Evolutionary conservation across 352 stramenopile genomes (phyloP).

Genomic region (Halophytophthora polymorphica): DNA sequence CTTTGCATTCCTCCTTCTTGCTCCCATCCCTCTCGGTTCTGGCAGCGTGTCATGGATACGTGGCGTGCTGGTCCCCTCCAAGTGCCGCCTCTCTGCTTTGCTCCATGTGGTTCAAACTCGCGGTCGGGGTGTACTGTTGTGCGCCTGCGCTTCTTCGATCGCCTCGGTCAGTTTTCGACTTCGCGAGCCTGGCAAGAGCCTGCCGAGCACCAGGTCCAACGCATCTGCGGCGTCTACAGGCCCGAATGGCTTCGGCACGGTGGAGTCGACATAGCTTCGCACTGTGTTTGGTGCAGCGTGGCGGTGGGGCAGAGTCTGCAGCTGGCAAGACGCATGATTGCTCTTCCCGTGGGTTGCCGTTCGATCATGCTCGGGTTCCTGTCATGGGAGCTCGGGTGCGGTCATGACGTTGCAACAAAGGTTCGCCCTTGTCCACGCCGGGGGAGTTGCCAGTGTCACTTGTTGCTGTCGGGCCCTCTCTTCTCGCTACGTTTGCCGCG

Average conservation of each 20-base stretch:
- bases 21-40: conserved; percentile 18
- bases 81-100: conserved; percentile 18
- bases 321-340: conserved; percentile 6
- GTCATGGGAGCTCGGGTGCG: conserved; percentile 13
- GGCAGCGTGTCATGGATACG: conserved; percentile 16
- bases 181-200: conserved; percentile 5
- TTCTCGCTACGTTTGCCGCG: conserved; percentile 10
- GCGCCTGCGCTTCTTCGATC: conserved; percentile 3
- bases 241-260: too few species aligned
- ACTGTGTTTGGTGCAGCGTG: conserved; percentile 21
- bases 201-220: conserved; percentile 15
- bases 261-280: too few species aligned
- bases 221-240: conserved; percentile 17
- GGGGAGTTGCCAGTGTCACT: conserved; percentile 9
- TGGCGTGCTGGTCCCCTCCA: conserved; percentile 3
- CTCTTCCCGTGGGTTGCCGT: conserved; percentile 29
- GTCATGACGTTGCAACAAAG: conserved; percentile 68
- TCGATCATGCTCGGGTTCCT: conserved; percentile 22
- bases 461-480: conserved; percentile 8
- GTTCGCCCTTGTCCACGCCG: conserved; percentile 57
- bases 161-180: neutral
- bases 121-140: conserved; percentile 3
- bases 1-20: too few species aligned
- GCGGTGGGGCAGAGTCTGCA: neutral
- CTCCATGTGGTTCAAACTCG: conserved; percentile 8